Conservation (phyloP, 73 alveolate genomes). For the Blepharisma japonicum region DNA sequence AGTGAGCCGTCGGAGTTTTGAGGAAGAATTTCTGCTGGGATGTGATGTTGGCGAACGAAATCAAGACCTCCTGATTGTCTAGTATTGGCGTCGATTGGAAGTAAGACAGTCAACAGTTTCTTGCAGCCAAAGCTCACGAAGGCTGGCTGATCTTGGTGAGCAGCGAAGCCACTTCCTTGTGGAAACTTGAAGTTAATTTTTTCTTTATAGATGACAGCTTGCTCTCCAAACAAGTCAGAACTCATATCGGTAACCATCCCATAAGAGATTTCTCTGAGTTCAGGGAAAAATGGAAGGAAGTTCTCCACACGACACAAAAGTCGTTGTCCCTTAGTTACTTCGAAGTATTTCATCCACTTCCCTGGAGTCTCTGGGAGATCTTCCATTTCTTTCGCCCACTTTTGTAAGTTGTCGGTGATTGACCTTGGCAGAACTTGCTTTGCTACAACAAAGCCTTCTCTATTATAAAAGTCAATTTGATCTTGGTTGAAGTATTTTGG, state of each 20-base stretch:
- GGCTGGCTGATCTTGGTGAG: constrained; percentile 37
- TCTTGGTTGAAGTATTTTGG: neutral
- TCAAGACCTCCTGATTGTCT: constrained; percentile 31
- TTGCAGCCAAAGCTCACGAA: constrained; percentile 17
- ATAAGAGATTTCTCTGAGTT: neutral
- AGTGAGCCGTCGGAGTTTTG: constrained; percentile 30
- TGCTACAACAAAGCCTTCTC: constrained; percentile 19
- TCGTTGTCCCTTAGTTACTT: constrained; percentile 9
- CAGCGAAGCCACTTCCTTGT: constrained; percentile 30
- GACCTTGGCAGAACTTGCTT: neutral
- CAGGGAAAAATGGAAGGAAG: constrained; percentile 21
- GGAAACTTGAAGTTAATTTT: constrained; percentile 31
- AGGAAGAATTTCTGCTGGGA: neutral
- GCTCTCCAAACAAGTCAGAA: constrained; percentile 19
- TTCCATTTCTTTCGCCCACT: constrained; percentile 24
- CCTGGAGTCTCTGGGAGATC: constrained; percentile 34
- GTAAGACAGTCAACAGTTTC: constrained; percentile 20
- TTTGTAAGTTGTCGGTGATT: neutral
- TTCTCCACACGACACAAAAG: constrained; percentile 19
- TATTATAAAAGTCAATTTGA: neutral
- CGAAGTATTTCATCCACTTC: constrained; percentile 31
- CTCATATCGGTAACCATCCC: constrained; percentile 4
- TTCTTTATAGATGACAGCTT: constrained; percentile 29
- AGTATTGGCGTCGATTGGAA: constrained; percentile 27
- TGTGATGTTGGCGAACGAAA: constrained; percentile 1